Percentiles rank a stretch among this genome's conserved stretches.
These are phyloP conservation scores for Boletus insuetus DNA, from an alignment of 768 basidiomycete species.

Conservation along the genomic window DNA sequence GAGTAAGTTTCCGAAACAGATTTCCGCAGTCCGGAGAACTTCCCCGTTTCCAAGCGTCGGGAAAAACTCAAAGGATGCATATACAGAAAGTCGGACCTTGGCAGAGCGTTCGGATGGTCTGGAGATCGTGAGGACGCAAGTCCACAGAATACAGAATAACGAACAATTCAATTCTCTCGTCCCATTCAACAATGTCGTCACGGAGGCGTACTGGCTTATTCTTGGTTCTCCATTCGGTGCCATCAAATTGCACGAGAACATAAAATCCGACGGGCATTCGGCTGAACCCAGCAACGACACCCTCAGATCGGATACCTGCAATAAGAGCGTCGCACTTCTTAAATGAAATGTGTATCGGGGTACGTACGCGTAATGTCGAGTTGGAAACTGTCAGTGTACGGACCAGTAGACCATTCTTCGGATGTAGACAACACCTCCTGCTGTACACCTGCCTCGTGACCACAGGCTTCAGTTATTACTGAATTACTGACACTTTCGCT, in stretches of 20 bases:
- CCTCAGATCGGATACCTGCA: slow-evolving; percentile 6
- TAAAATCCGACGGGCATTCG: slow-evolving; percentile 11
- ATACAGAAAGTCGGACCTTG: background rate
- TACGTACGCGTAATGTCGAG: slow-evolving; percentile 1
- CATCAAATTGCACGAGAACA: background rate
- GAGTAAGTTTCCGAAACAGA: background rate
- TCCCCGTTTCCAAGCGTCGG: slow-evolving; percentile 3
- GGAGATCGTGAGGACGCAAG: background rate
- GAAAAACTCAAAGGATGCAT: slow-evolving; percentile 2
- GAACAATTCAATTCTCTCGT: background rate
- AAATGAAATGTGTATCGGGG: too few species aligned
- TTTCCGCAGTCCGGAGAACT: background rate
- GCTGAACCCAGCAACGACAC: background rate
- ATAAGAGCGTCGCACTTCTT: background rate
- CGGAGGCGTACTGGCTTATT: background rate
- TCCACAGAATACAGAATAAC: background rate
- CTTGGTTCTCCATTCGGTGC: background rate
- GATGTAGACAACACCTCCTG: too few species aligned
- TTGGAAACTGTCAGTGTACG: background rate
- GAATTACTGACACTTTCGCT: too few species aligned
- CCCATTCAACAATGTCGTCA: background rate
- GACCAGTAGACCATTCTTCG: background rate
- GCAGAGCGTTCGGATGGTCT: background rate
- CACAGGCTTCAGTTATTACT: background rate
- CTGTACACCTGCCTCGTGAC: background rate